A percentile compares a stretch with the other conserved stretches of the same genome.
Conservation (phyloP, 345 rosid species). For the Arabis alpina region DNA sequence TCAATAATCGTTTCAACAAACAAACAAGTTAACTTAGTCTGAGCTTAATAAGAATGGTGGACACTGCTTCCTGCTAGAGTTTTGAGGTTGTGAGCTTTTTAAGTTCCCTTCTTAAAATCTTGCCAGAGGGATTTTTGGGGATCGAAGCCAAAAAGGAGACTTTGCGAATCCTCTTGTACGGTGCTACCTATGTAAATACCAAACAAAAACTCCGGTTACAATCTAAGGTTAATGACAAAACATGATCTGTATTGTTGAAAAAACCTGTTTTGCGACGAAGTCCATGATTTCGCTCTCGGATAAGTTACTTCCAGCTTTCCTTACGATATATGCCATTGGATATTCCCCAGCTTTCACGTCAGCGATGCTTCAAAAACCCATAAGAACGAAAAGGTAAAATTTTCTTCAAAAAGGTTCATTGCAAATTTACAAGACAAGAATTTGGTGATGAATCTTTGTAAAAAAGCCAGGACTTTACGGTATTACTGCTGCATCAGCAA, state of each 20-base stretch:
- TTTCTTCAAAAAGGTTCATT: neutral
- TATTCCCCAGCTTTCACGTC: constrained; percentile 42
- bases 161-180: constrained; percentile 63
- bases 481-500: constrained; percentile 58
- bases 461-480: constrained; percentile 42
- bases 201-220: constrained; percentile 9
- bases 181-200: constrained; percentile 35
- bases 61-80: constrained; percentile 36
- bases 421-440: constrained; percentile 10
- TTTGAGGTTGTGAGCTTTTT: constrained; percentile 58
- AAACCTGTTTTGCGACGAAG: constrained; percentile 38
- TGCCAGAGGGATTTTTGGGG: constrained; percentile 78
- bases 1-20: constrained; percentile 1
- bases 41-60: neutral
- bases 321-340: constrained; percentile 44
- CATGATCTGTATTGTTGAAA: constrained; percentile 6
- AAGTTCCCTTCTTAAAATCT: constrained; percentile 82
- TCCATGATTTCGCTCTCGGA: constrained; percentile 32
- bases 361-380: constrained; percentile 33
- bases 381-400: neutral
- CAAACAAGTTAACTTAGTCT: constrained; percentile 16
- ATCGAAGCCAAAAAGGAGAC: constrained; percentile 65
- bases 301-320: constrained; percentile 38
- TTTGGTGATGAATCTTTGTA: constrained; percentile 8
- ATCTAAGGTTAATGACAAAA: neutral